These are phyloP conservation scores for Eucalyptus cladocalyx DNA, from an alignment of 345 rosid genomes.

Conservation along the genomic window DNA sequence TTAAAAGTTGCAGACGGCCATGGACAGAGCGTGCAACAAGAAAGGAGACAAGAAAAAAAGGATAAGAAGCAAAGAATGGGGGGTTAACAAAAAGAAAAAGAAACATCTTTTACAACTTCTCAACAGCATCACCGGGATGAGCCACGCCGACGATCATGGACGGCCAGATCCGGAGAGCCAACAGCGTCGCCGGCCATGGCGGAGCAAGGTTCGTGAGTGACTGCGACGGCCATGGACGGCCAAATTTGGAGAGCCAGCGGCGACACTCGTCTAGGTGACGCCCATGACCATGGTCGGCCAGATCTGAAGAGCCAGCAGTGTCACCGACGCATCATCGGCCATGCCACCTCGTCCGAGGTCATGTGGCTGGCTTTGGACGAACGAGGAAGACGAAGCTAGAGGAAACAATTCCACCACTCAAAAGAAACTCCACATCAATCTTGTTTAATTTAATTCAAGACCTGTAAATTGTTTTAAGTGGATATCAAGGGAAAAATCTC, in stretches of 20 bases:
- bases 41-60: accelerated
- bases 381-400: not conserved
- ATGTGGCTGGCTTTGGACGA: not conserved
- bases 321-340: no score
- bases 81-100: no score
- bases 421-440: not conserved
- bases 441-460: not conserved
- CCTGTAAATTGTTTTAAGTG: not conserved
- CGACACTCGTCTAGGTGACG: no score
- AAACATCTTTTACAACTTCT: no score
- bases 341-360: not conserved
- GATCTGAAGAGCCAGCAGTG: no score
- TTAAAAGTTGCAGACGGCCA: no score
- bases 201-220: accelerated
- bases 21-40: no score
- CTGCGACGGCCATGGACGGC: not conserved
- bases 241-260: not conserved
- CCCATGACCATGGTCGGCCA: no score
- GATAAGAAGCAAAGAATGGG: not conserved
- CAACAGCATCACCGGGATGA: no score
- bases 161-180: not conserved
- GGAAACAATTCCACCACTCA: not conserved
- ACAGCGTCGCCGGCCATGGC: not conserved
- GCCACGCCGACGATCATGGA: not conserved
- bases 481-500: not conserved